Percentiles rank a stretch among this genome's conserved stretches.
These are phyloP conservation scores for Wallacemonas sp. DNA, from an alignment of 208 protist species.

Conservation along the genomic window DNA sequence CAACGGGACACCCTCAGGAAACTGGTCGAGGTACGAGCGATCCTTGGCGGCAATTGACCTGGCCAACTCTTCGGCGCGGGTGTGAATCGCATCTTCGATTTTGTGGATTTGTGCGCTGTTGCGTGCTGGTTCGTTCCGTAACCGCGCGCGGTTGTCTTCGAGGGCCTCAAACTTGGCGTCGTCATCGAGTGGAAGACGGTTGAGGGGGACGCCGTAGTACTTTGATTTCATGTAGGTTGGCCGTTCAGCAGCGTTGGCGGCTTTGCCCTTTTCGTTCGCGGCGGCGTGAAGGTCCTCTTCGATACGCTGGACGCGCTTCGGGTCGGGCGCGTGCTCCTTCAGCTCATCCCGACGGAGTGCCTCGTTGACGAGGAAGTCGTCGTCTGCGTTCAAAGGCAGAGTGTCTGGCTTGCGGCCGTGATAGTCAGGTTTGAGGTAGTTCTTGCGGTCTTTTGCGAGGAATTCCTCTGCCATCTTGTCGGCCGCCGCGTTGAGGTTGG, in stretches of 20 bases:
- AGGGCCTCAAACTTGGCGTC: constrained; percentile 36
- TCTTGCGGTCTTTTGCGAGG: constrained; percentile 34
- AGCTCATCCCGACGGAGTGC: constrained; percentile 39
- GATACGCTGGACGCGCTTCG: constrained; percentile 16
- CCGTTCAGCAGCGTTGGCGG: constrained; percentile 39
- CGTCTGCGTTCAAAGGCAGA: constrained; percentile 46
- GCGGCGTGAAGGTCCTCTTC: constrained; percentile 26
- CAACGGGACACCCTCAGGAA: constrained; percentile 55
- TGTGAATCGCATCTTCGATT: constrained; percentile 45
- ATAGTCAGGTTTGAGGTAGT: constrained; percentile 46
- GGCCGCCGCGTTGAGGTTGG: constrained; percentile 37
- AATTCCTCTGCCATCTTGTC: constrained; percentile 37
- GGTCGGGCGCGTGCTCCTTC: constrained; percentile 24
- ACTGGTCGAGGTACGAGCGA: constrained; percentile 37
- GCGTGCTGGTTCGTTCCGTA: constrained; percentile 25
- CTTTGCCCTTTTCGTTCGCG: constrained; percentile 35
- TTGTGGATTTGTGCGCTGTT: constrained; percentile 35
- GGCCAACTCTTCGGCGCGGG: constrained; percentile 39
- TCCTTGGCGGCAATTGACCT: constrained; percentile 18
- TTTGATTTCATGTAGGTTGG: constrained; percentile 35
- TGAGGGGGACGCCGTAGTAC: constrained; percentile 31
- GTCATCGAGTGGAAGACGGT: constrained; percentile 42
- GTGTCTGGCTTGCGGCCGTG: constrained; percentile 30
- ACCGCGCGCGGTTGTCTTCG: constrained; percentile 54
- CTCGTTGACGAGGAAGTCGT: constrained; percentile 46